Conservation (phyloP, 106 monocot genomes). For the Gastrodia elata region DNA sequence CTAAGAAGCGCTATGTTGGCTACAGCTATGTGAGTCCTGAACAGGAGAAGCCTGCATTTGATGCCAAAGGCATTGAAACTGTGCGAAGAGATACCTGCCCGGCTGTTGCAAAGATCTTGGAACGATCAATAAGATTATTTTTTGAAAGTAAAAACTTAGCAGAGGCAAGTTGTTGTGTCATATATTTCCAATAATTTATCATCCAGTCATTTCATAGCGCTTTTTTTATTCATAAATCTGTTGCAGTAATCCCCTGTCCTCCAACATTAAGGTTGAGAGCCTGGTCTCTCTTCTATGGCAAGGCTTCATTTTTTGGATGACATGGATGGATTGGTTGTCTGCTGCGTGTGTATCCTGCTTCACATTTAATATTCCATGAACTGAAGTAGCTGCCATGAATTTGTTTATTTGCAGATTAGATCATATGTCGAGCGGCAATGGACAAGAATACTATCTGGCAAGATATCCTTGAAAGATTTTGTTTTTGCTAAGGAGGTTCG, state of each 20-base stretch:
- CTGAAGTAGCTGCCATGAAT: too few relatives aligned
- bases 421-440: constrained; percentile 80
- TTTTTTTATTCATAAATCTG: not conserved
- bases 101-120: constrained; percentile 83
- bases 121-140: constrained; percentile 64
- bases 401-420: constrained; percentile 49
- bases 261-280: too few relatives aligned
- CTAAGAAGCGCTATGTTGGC: constrained; percentile 99
- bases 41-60: constrained; percentile 65
- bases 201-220: not conserved
- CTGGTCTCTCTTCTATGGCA: too few relatives aligned
- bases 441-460: constrained; percentile 71
- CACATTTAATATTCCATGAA: too few relatives aligned
- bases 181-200: not conserved
- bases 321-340: too few relatives aligned
- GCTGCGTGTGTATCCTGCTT: too few relatives aligned
- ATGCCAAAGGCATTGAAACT: constrained; percentile 97
- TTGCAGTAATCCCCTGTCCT: too few relatives aligned
- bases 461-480: constrained; percentile 81
- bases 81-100: constrained; percentile 91
- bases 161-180: constrained; percentile 34
- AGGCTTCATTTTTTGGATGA: too few relatives aligned
- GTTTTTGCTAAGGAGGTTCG: constrained; percentile 95
- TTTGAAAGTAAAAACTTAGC: constrained; percentile 66
- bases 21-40: constrained; percentile 78